Percentiles rank a stretch among this genome's conserved stretches.
phyloP scores from a whole-genome alignment of 352 stramenopile genomes.

The Globisporangium middletonii region DNA sequence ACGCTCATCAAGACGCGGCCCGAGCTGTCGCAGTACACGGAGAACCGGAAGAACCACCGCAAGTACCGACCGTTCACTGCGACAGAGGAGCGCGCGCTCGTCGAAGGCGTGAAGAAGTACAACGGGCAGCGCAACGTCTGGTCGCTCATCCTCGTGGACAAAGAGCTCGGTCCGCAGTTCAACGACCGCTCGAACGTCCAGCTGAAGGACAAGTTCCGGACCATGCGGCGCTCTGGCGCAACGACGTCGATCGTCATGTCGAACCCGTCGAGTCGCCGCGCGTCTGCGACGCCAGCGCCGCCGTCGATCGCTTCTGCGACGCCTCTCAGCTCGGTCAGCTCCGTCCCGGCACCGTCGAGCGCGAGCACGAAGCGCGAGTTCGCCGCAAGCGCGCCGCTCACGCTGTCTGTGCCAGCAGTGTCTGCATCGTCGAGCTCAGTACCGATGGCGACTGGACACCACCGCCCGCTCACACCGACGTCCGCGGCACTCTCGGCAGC shows the following conservation, averaged over 20 bases:
- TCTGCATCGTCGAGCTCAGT: not conserved
- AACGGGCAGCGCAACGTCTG: slow-evolving; percentile 79
- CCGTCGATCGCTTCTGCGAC: not conserved
- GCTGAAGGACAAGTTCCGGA: slow-evolving; percentile 82
- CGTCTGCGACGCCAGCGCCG: slow-evolving; percentile 20
- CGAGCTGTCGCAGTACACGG: slow-evolving; percentile 68
- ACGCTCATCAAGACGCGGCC: slow-evolving; percentile 78
- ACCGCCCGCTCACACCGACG: slow-evolving; percentile 21
- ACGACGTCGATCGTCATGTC: slow-evolving; percentile 33
- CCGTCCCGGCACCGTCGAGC: not conserved
- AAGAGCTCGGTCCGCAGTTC: slow-evolving; percentile 69
- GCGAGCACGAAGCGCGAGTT: slow-evolving; percentile 6
- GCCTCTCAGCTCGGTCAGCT: too few species aligned
- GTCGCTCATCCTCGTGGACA: slow-evolving; percentile 79
- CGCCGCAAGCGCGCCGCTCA: slow-evolving; percentile 4
- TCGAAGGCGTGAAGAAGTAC: slow-evolving; percentile 85
- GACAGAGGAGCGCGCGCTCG: slow-evolving; percentile 75
- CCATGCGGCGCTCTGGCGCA: slow-evolving; percentile 57
- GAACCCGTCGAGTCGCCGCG: slow-evolving; percentile 38
- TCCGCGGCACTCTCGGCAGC: slow-evolving; percentile 27
- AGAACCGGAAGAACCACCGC: slow-evolving; percentile 84
- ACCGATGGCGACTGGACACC: not conserved
- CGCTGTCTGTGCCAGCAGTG: too few species aligned
- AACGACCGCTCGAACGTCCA: slow-evolving; percentile 82
- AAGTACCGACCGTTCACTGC: slow-evolving; percentile 79